A percentile compares a stretch with the other conserved stretches of the same genome.
These are phyloP conservation scores for Gossypium ekmanianum DNA, from an alignment of 345 rosid genomes.

Conservation along the genomic window DNA sequence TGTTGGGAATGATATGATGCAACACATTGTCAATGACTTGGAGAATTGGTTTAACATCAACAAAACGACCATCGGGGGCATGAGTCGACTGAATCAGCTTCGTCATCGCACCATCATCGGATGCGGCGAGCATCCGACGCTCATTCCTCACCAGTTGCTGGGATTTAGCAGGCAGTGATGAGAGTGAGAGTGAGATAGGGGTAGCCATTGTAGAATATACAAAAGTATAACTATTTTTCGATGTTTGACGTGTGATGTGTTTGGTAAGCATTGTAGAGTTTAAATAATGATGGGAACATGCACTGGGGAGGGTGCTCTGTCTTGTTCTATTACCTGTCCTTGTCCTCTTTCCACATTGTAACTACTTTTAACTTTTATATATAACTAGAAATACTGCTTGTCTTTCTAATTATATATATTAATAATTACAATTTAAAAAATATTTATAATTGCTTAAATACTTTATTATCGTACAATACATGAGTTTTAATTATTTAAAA, in stretches of 20 bases:
- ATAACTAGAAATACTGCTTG: too few relatives aligned
- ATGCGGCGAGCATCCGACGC: conserved; percentile 21
- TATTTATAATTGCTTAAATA: too few relatives aligned
- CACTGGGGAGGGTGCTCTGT: not conserved
- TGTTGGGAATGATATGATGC: conserved; percentile 30
- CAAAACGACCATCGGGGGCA: conserved; percentile 41
- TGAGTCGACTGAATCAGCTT: conserved; percentile 45
- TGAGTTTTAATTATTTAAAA: too few relatives aligned
- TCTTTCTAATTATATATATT: too few relatives aligned
- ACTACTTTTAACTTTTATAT: too few relatives aligned
- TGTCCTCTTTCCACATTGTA: too few relatives aligned
- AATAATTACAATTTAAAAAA: too few relatives aligned
- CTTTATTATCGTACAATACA: too few relatives aligned
- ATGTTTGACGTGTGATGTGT: not conserved
- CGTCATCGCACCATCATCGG: conserved; percentile 29
- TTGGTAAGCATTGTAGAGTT: not conserved
- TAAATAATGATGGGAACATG: conserved; percentile 20
- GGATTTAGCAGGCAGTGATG: not conserved
- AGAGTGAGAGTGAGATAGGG: too few relatives aligned
- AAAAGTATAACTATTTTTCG: not conserved
- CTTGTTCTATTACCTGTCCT: not conserved
- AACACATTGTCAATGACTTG: conserved; percentile 32
- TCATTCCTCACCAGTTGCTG: conserved; percentile 19
- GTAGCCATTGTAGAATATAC: not conserved
- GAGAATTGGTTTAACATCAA: conserved; percentile 37